Base-by-base conservation (phyloP, 2,329 filamentous ascomycete species). In the Scorias spongiosa region DNA sequence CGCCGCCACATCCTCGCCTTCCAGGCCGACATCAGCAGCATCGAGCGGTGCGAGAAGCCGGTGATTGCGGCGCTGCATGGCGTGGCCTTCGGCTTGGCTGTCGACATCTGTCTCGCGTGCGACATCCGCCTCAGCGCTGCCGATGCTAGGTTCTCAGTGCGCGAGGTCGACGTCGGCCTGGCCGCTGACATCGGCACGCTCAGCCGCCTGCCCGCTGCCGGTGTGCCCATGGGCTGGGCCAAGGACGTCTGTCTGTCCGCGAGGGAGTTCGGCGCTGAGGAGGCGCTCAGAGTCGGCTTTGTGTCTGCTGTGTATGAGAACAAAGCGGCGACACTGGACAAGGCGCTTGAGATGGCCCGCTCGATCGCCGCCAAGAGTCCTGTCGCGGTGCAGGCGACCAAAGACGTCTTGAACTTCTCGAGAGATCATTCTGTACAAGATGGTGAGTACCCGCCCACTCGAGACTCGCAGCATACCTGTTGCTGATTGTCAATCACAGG, bases 21-120 rank as follows among this genome's bases (percentile, higher is more conserved):
- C 61, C 91, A 98, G 63, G 72, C 74, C 42, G 82, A 79, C 55
- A 78, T 98, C 49, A 72, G 71, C 1, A 73, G 78, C 11, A 67
- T 93, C 43, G 89, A 95, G 61, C 78, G 74, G 53, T 96, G 89
- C 64, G 84, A 91, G 65, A 96, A 96, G 66, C 80, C 86, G 48
- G 84, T 95, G 29, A 82, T 96, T 46, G 80, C 77, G 42, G 79
- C 86, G 15, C 65, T 94, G 51, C 84, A 93, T 55, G 87, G 81
- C 36, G 76, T 88, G 52, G 74, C 80, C 2, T 78, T 84, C 53
- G 86, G 87, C 12, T 70, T 93, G 9, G 84, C 78, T 14, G 80
- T 93, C 49, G 85, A 93, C 58, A 64, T 65, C 2, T 61, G 75
- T 28, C 75, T 74, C 51, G 78, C 77, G 54, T 76, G 78, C 51